Conservation (phyloP, 1,284 basidiomycete genomes). For the Acaromyces ingoldii region DNA sequence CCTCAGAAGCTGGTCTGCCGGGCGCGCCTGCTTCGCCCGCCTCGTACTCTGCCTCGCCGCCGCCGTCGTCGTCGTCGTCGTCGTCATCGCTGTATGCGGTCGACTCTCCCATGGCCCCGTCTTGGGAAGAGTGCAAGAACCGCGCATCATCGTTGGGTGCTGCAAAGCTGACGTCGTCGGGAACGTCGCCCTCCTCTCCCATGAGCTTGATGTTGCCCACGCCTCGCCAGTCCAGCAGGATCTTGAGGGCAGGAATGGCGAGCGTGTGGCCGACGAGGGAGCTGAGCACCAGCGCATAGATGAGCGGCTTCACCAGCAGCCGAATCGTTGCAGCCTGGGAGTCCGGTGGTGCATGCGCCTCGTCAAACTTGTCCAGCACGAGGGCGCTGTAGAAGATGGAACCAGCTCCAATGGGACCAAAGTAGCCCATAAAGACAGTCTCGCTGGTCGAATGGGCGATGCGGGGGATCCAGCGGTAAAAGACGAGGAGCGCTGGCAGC, state of each 20-base stretch:
- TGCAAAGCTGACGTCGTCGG: neutral
- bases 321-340: neutral
- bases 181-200: conserved; percentile 9
- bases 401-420: conserved; percentile 54
- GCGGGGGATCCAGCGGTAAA: conserved; percentile 44
- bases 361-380: conserved; percentile 9
- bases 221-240: conserved; percentile 22
- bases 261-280: conserved; percentile 35
- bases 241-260: conserved; percentile 34
- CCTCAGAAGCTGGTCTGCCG: conserved; percentile 12
- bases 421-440: conserved; percentile 52
- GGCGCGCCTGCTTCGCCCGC: conserved; percentile 14
- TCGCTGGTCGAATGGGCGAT: conserved; percentile 35
- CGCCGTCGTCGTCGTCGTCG: neutral
- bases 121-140: neutral
- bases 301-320: conserved; percentile 24
- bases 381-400: conserved; percentile 27
- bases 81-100: neutral
- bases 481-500: conserved; percentile 40
- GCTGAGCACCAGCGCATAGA: conserved; percentile 33
- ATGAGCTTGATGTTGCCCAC: conserved; percentile 28
- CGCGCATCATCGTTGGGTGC: neutral
- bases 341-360: neutral
- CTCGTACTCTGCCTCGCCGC: conserved; percentile 20
- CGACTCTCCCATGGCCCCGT: neutral